Conservation (phyloP, 1,284 basidiomycete genomes). For the Peniophora sp. region DNA sequence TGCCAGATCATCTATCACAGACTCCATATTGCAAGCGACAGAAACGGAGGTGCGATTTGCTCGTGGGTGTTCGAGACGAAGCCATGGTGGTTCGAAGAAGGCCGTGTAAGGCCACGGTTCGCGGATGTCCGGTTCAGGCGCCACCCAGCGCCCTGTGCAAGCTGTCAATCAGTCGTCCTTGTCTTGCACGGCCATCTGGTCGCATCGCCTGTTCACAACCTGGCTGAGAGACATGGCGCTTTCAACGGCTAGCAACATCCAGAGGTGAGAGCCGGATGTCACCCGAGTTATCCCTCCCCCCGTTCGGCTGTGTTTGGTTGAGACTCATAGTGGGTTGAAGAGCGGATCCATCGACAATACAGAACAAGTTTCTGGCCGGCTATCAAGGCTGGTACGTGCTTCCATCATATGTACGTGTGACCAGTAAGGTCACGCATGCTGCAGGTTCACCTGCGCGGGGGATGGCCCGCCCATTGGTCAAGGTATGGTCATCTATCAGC, state of each 20-base stretch:
- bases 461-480: slow-evolving; percentile 58
- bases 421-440: neutral
- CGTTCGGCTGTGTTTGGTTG: neutral
- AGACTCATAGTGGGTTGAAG: slow-evolving; percentile 7
- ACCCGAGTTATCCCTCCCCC: too few relatives aligned
- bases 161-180: neutral
- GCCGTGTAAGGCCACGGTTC: too few relatives aligned
- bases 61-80: too few relatives aligned
- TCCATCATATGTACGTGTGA: slow-evolving; percentile 6
- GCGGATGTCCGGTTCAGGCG: too few relatives aligned
- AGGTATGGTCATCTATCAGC: slow-evolving; percentile 30
- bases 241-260: slow-evolving; percentile 9
- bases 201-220: neutral
- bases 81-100: too few relatives aligned
- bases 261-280: slow-evolving; percentile 3
- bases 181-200: neutral
- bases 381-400: slow-evolving; percentile 75
- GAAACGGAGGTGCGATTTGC: neutral
- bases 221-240: slow-evolving; percentile 5
- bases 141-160: too few relatives aligned
- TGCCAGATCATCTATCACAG: slow-evolving; percentile 23
- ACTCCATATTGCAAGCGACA: slow-evolving; percentile 21
- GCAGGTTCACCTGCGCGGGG: slow-evolving; percentile 63
- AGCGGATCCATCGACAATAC: slow-evolving; percentile 46
- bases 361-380: slow-evolving; percentile 74